phyloP scores from a whole-genome alignment of 805 yeast genomes.

The Saitoella complicata region DNA sequence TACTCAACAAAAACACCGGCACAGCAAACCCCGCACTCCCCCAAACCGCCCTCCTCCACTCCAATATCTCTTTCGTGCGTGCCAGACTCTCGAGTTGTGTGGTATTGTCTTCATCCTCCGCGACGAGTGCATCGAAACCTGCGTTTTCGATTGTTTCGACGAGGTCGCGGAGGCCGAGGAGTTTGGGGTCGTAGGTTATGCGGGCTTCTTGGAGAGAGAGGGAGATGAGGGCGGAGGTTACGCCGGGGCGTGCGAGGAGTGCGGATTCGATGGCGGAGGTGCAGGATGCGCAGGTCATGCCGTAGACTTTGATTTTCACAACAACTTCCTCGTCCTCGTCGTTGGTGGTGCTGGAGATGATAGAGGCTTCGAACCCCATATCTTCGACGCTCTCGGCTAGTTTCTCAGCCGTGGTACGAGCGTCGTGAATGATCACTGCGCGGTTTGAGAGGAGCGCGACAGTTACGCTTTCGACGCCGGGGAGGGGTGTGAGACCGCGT shows the following conservation, averaged over 20 bases:
- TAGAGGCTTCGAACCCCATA: slow-evolving; percentile 50
- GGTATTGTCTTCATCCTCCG: slow-evolving; percentile 32
- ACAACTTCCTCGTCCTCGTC: background rate
- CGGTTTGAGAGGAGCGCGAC: slow-evolving; percentile 67
- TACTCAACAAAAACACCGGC: slow-evolving; percentile 38
- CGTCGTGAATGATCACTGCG: slow-evolving; percentile 40
- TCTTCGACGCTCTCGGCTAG: slow-evolving; percentile 46
- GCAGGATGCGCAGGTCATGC: slow-evolving; percentile 92
- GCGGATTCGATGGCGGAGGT: slow-evolving; percentile 47
- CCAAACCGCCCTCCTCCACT: slow-evolving; percentile 48
- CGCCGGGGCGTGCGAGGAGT: slow-evolving; percentile 34
- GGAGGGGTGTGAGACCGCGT: slow-evolving; percentile 30
- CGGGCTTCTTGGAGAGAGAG: slow-evolving; percentile 59
- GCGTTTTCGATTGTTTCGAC: slow-evolving; percentile 46
- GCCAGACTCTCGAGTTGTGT: slow-evolving; percentile 57
- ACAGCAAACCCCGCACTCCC: slow-evolving; percentile 39
- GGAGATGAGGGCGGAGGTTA: slow-evolving; percentile 44
- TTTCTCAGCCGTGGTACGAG: slow-evolving; percentile 19
- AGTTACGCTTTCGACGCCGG: slow-evolving; percentile 37
- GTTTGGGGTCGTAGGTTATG: slow-evolving; percentile 30
- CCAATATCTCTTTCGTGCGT: slow-evolving; percentile 51
- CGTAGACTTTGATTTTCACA: slow-evolving; percentile 27
- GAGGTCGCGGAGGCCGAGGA: slow-evolving; percentile 25
- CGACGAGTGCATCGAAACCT: slow-evolving; percentile 48
- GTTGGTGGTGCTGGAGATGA: too few species aligned